Percentiles rank a stretch among this genome's conserved stretches.
Evolutionary conservation across 2,329 filamentous ascomycete species (phyloP).

Genomic region (Trichoderma endophyticum): DNA sequence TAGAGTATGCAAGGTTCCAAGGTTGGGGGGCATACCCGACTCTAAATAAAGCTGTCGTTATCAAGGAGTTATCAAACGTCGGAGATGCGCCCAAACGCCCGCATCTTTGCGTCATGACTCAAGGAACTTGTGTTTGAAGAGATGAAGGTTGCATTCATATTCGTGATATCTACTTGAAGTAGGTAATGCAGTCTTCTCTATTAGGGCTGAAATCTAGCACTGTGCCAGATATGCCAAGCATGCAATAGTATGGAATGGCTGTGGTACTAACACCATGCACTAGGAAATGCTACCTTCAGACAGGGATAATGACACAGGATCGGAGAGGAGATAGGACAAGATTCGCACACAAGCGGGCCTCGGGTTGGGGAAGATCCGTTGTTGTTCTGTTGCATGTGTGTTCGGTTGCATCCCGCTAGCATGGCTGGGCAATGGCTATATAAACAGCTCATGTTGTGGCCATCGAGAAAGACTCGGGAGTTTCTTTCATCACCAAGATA

Average conservation of each 20-base stretch:
- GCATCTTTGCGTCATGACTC: neutral
- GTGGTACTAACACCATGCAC: neutral
- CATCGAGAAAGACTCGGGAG: neutral
- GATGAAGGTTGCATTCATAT: neutral
- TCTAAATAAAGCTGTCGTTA: neutral
- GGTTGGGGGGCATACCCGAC: neutral
- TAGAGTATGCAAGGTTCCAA: neutral
- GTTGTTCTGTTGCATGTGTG: neutral
- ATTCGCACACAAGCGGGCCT: neutral
- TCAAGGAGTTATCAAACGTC: neutral
- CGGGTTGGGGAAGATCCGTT: neutral
- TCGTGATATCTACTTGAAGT: neutral
- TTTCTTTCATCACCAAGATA: neutral
- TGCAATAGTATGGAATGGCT: neutral
- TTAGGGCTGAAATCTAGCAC: neutral
- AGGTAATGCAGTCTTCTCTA: neutral
- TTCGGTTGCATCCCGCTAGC: neutral
- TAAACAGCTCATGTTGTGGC: neutral
- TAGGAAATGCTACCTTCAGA: neutral
- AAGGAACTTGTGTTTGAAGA: neutral
- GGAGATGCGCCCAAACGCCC: neutral
- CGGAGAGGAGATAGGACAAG: neutral
- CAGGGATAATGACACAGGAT: neutral
- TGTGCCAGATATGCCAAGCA: neutral
- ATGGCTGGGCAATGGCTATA: neutral